Percentiles rank a stretch among this genome's conserved stretches.
phyloP scores from a whole-genome alignment of 768 basidiomycete genomes.

The Boletellus ananiceps region DNA sequence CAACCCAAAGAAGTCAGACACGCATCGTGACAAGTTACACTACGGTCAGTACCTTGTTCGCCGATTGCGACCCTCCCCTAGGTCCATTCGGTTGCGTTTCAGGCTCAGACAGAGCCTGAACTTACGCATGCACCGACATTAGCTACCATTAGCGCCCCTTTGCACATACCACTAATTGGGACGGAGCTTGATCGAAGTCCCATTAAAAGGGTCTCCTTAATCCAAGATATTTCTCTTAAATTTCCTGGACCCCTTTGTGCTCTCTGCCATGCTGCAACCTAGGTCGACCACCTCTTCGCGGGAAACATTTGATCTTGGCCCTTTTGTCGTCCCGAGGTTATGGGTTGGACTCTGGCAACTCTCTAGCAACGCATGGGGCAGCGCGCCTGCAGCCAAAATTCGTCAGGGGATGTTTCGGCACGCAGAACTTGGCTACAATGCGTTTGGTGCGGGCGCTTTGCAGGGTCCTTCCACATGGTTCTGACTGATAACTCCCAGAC shows the following conservation, averaged over 20 bases:
- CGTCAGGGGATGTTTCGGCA: slow-evolving; percentile 64
- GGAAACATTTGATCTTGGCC: slow-evolving; percentile 55
- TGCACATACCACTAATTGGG: slow-evolving; percentile 9
- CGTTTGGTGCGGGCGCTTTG: slow-evolving; percentile 35
- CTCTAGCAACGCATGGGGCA: slow-evolving; percentile 83
- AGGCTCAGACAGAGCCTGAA: slow-evolving; percentile 2
- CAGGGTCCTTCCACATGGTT: slow-evolving; percentile 7
- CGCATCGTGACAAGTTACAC: slow-evolving; percentile 1
- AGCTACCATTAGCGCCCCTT: not conserved
- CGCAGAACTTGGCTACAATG: slow-evolving; percentile 48
- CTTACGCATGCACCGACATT: not conserved
- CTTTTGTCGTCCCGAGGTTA: slow-evolving; percentile 54
- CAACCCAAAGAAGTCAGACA: slow-evolving; percentile 1
- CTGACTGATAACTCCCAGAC: slow-evolving; percentile 34
- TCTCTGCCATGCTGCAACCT: slow-evolving; percentile 20
- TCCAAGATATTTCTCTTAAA: slow-evolving; percentile 5
- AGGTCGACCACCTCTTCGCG: slow-evolving; percentile 7
- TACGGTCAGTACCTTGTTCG: slow-evolving; percentile 10
- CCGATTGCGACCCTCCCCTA: slow-evolving; percentile 11
- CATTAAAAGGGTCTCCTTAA: slow-evolving; percentile 17
- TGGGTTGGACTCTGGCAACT: slow-evolving; percentile 85
- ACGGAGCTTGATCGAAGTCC: slow-evolving; percentile 31
- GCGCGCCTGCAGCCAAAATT: slow-evolving; percentile 59
- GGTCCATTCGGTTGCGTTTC: slow-evolving; percentile 8
- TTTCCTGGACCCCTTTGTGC: slow-evolving; percentile 4